Base-by-base conservation (phyloP, 805 yeast genomes). In the Pichia insulana region DNA sequence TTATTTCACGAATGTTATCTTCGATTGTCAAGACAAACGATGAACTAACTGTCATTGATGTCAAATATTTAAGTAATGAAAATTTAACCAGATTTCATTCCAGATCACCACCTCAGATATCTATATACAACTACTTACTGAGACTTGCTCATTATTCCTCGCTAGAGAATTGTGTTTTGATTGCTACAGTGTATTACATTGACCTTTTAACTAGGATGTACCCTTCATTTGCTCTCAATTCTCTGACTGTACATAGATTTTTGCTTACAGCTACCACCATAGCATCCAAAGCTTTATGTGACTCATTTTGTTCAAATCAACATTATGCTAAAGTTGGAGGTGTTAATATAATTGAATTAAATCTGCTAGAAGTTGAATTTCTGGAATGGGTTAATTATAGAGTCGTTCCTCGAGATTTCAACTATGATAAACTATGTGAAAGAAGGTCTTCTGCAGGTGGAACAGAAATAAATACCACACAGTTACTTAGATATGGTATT, bases 261-360 rank as follows among this genome's bases (percentile, higher is more conserved):
- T 63, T 90, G 41, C 69, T 90, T 33, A 89, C 96, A 0, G 92
- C 96, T 1, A 88, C 96, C 0, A 84, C 94, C 46, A 77, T 90
- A 2, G 95, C 92, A 0, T 80, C 90, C 49, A 90, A 90, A 59
- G 90, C 95, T 1, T 70, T 88, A 50, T 88, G 96, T 61, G 98
- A 90, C 63, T 82, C 89, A 20, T 90, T 92, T 62, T 89, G 92
- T 63, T 87, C 96, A 13, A 90, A 89, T 61, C 74, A 81, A 36
- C 96, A 92, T 61, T 90, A 92, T 56, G 95, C 97, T 11, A 84
- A 83, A 58, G 97, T 92, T 16, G 98, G 98, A 3, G 97, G 98
- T 46, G 83, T 88, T 4, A 86, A 86, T 34, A 65, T 82, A 37
- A 72, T 78, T 45, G 97, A 88, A 57, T 67, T 89, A 50, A 92